A percentile compares a stretch with the other conserved stretches of the same genome.
Evolutionary conservation across 257 asterid species (phyloP).

Genomic region (Orobanche coerulescens): DNA sequence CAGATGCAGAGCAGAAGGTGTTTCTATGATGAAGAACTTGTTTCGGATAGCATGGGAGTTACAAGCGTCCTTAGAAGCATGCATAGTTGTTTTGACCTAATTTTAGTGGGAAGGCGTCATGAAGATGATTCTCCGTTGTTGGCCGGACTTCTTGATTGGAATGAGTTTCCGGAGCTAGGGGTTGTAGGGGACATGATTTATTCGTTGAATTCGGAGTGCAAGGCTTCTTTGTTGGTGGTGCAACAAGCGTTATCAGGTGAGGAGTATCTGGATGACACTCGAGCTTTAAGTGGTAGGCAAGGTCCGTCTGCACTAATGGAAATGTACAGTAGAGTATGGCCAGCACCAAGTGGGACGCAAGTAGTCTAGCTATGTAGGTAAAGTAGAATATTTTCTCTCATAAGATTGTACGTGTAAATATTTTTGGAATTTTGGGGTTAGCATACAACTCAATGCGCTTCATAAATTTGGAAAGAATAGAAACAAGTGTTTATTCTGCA

Average conservation of each 20-base stretch:
- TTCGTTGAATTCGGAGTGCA: slow-evolving; percentile 17
- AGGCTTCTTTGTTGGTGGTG: slow-evolving; percentile 31
- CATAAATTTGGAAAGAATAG: background rate
- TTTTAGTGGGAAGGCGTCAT: slow-evolving; percentile 37
- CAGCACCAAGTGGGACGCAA: background rate
- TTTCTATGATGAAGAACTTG: slow-evolving; percentile 30
- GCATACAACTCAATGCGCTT: background rate
- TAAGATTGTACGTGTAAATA: background rate
- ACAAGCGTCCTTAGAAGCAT: slow-evolving; percentile 21
- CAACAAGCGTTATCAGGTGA: slow-evolving; percentile 25
- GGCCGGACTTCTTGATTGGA: slow-evolving; percentile 33
- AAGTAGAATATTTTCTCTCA: background rate
- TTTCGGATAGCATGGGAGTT: slow-evolving; percentile 26
- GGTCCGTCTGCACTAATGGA: slow-evolving; percentile 4
- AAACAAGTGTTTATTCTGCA: too few species aligned
- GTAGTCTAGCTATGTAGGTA: background rate
- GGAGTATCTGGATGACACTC: background rate
- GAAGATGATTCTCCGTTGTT: slow-evolving; percentile 19
- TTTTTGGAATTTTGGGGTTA: background rate
- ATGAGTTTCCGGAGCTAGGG: slow-evolving; percentile 39
- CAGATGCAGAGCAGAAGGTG: slow-evolving; percentile 11
- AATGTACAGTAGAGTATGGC: slow-evolving; percentile 8
- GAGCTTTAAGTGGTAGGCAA: background rate
- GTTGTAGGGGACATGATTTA: slow-evolving; percentile 33
- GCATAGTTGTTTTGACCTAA: slow-evolving; percentile 25